Evolutionary conservation across 2,329 filamentous ascomycete genomes (phyloP).

Genomic region (Celoporthe dispersa): DNA sequence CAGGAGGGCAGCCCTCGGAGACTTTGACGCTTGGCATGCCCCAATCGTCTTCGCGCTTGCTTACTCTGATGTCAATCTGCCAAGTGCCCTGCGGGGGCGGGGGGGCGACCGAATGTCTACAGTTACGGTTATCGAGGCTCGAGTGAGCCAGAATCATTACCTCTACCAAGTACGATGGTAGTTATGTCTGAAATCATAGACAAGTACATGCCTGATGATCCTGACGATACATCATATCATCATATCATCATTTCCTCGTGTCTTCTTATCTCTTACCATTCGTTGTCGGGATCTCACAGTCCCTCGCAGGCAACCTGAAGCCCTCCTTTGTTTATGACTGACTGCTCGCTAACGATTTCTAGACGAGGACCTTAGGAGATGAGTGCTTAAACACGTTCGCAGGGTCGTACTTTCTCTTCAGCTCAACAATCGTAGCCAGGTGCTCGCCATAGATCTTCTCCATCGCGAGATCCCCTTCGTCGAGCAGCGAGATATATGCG

Average conservation of each 20-base stretch:
- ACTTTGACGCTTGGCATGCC: not conserved
- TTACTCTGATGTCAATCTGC: too few relatives aligned
- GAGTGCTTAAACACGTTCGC: conserved; percentile 40
- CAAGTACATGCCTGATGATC: not conserved
- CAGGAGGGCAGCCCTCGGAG: not conserved
- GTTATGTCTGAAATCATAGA: not conserved
- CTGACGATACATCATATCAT: not conserved
- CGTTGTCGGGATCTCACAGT: not conserved
- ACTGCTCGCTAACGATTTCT: not conserved
- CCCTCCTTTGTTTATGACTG: not conserved
- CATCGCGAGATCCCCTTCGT: conserved; percentile 34
- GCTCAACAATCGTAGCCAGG: conserved; percentile 23
- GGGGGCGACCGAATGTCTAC: not conserved
- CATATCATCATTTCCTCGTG: not conserved
- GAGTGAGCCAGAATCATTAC: not conserved
- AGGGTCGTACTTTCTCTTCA: conserved; percentile 42
- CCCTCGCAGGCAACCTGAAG: not conserved
- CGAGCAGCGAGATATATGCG: conserved; percentile 40
- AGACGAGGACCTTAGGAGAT: not conserved
- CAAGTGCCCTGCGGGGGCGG: too few relatives aligned
- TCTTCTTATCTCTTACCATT: not conserved
- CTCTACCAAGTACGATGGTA: not conserved
- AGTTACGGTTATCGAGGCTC: not conserved
- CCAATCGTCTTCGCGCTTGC: not conserved
- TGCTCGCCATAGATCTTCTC: conserved; percentile 38